Percentiles rank a stretch among this genome's conserved stretches.
Evolutionary conservation across 768 basidiomycete genomes (phyloP).

Genomic region (Steccherinum ochraceum): DNA sequence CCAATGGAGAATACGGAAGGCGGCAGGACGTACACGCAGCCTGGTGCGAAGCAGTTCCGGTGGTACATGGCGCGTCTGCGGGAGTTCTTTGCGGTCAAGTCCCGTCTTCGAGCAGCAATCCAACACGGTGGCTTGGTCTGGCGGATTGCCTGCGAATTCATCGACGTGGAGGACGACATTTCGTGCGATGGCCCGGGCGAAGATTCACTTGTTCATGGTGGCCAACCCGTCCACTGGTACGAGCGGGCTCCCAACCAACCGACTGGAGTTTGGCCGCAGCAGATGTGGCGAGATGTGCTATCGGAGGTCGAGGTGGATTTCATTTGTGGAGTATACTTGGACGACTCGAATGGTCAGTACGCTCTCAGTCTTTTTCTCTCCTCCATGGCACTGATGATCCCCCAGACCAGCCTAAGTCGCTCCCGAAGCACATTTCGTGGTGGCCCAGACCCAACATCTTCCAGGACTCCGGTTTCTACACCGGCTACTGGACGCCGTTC

Average conservation of each 20-base stretch:
- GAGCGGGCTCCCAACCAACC: too few relatives aligned
- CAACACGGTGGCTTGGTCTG: constrained; percentile 6
- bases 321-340: constrained; percentile 6
- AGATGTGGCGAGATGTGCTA: constrained; percentile 2
- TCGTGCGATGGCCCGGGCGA: background rate
- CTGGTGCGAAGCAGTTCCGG: background rate
- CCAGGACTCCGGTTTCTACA: background rate
- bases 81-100: background rate
- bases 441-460: constrained; percentile 4
- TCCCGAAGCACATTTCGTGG: constrained; percentile 1
- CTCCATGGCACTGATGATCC: background rate
- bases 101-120: constrained; percentile 1
- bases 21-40: background rate
- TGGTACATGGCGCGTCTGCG: background rate
- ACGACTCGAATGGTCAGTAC: background rate
- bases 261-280: background rate
- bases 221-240: background rate
- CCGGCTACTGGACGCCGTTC: constrained; percentile 3
- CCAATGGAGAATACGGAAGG: too few relatives aligned
- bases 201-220: background rate
- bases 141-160: constrained; percentile 4
- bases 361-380: background rate
- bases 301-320: constrained; percentile 4
- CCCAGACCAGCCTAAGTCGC: background rate
- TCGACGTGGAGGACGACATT: background rate